Base-by-base conservation (phyloP, 306 rosid genomes). In the Cicer bijugum region DNA sequence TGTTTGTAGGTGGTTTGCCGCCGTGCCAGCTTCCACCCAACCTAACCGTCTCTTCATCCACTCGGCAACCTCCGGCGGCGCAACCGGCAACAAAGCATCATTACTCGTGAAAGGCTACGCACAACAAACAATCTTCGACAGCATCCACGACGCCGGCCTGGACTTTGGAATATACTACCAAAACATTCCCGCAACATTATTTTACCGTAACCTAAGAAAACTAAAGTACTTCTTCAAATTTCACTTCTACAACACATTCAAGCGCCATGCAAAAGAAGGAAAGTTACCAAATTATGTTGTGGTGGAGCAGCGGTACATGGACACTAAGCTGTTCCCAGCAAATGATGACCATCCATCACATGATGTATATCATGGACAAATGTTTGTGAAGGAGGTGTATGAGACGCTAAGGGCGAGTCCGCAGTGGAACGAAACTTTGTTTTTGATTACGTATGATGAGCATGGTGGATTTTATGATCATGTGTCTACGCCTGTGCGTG, bases 341-440 rank as follows among this genome's bases (percentile, higher is more conserved):
- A 93, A 86, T n/a, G 98, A 93, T 5, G 98, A 93, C 5, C 98
- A 93, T 39, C 98, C 96, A 0, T 93, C 98, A 8, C 97, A 91
- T 42, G 97, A 93, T 56, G 98, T 93, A 65, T 88, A 84, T 73
- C 74, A 86, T 11, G 97, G 98, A 2, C 98, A 93, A 67, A 76
- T 69, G 92, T 84, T 93, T 12, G 89, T 93, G 64, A 91, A 93
- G 88, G 97, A 91, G 83, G 94, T 91, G 70, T 93, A 93, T 70
- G 97, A 93, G 83, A 81, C 89, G 4, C 72, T 93, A 42, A 82
- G 97, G 86, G 87, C 91, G 0, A 86, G 96, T 75, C 98, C 94
- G 48, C 98, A 85, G 78, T 93, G 98, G 98, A 93, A 91, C 53
- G 40, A 86, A 6, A 91, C 96, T 45, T 63, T 93, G 20, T 75